Conservation (phyloP, 805 yeast species). For the Kregervanrija pseudodelftensis region DNA sequence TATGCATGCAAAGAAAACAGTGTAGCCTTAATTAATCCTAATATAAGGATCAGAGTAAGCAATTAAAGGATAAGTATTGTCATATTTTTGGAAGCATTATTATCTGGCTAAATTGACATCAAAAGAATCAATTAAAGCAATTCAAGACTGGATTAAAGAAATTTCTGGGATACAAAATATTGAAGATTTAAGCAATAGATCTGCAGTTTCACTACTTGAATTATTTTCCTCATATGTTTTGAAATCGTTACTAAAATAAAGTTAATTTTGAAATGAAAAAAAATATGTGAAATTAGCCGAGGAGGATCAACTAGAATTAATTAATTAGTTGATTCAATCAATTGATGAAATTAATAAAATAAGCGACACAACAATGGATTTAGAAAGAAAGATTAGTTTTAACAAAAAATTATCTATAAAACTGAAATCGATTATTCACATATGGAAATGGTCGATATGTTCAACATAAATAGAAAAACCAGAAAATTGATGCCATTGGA, state of each 20-base stretch:
- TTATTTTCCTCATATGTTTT: constrained; percentile 25
- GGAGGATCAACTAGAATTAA: constrained; percentile 5
- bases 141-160: constrained; percentile 19
- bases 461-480: constrained; percentile 19
- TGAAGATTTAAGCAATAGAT: constrained; percentile 18
- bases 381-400: constrained; percentile 24
- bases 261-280: constrained; percentile 19
- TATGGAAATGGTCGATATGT: constrained; percentile 27
- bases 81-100: constrained; percentile 23
- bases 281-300: constrained; percentile 17
- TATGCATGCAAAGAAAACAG: too few relatives aligned
- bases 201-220: constrained; percentile 22
- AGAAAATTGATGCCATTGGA: constrained; percentile 20
- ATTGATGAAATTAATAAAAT: constrained; percentile 20
- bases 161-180: constrained; percentile 9
- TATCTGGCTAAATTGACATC: constrained; percentile 23
- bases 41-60: too few relatives aligned
- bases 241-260: constrained; percentile 24
- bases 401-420: constrained; percentile 25
- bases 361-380: constrained; percentile 24
- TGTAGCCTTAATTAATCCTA: too few relatives aligned
- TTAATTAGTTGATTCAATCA: constrained; percentile 14
- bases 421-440: constrained; percentile 20
- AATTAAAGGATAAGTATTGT: constrained; percentile 19
- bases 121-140: constrained; percentile 18